These are phyloP conservation scores for Plasmodium adleri DNA, from an alignment of 169 alveolate species.

Conservation along the genomic window DNA sequence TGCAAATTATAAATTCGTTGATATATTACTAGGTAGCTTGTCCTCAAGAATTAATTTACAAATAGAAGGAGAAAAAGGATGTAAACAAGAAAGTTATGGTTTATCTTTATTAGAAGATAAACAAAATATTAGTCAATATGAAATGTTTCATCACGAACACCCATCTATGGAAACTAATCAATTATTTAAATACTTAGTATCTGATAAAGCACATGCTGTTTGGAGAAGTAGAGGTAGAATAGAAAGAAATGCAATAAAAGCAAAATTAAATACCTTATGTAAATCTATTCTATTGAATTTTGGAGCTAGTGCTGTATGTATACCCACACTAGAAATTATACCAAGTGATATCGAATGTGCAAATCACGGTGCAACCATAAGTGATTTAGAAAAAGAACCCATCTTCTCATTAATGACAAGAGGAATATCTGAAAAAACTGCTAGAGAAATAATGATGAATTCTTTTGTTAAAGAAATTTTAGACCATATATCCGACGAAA, in stretches of 20 bases:
- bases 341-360: slow-evolving; percentile 81
- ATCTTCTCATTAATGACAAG: slow-evolving; percentile 79
- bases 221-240: slow-evolving; percentile 83
- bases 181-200: slow-evolving; percentile 75
- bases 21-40: slow-evolving; percentile 76
- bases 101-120: slow-evolving; percentile 54
- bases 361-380: slow-evolving; percentile 81
- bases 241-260: slow-evolving; percentile 79
- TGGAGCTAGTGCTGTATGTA: slow-evolving; percentile 81
- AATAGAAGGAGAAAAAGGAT: slow-evolving; percentile 74
- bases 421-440: slow-evolving; percentile 70
- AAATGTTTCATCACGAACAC: slow-evolving; percentile 82
- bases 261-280: slow-evolving; percentile 77
- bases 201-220: slow-evolving; percentile 80
- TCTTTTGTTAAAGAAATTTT: slow-evolving; percentile 75
- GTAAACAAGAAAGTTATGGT: slow-evolving; percentile 69
- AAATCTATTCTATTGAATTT: slow-evolving; percentile 78
- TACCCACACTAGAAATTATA: slow-evolving; percentile 82
- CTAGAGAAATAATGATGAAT: slow-evolving; percentile 78
- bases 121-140: slow-evolving; percentile 76
- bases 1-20: slow-evolving; percentile 68
- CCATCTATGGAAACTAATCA: slow-evolving; percentile 79
- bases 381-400: slow-evolving; percentile 83
- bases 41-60: slow-evolving; percentile 79
- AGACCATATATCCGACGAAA: slow-evolving; percentile 65